These are phyloP conservation scores for Speleostelium caveatum DNA, from an alignment of 78 protist genomes.

Conservation along the genomic window DNA sequence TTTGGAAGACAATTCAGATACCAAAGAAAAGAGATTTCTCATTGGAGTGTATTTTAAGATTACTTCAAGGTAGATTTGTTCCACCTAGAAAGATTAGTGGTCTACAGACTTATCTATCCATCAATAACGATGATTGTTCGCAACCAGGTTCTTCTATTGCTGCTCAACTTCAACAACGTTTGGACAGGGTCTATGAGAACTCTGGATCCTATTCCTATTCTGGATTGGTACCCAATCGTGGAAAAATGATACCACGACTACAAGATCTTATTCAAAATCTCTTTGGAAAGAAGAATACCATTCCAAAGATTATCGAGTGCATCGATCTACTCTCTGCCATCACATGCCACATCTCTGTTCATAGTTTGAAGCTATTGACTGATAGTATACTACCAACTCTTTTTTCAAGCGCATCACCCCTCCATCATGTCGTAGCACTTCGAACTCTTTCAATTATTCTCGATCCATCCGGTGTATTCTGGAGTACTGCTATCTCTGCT, in stretches of 20 bases:
- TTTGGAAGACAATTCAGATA: constrained; percentile 31
- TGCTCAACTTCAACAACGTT: constrained; percentile 54
- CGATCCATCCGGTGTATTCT: constrained; percentile 65
- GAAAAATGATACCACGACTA: constrained; percentile 56
- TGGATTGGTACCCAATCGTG: constrained; percentile 49
- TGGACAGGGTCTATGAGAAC: constrained; percentile 73
- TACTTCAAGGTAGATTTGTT: constrained; percentile 66
- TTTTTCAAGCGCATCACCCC: constrained; percentile 1
- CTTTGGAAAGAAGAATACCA: constrained; percentile 57
- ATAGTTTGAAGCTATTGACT: constrained; percentile 54
- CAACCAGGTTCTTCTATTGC: constrained; percentile 12
- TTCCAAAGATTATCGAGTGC: constrained; percentile 44
- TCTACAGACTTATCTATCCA: constrained; percentile 36
- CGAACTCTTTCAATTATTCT: constrained; percentile 50
- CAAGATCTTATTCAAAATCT: constrained; percentile 51
- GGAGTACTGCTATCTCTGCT: constrained; percentile 43
- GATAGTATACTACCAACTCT: constrained; percentile 46
- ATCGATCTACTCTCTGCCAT: constrained; percentile 56
- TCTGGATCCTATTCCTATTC: constrained; percentile 41
- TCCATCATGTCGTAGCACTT: constrained; percentile 51
- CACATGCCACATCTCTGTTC: constrained; percentile 52
- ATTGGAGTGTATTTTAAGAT: constrained; percentile 51
- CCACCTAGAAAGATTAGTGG: constrained; percentile 70
- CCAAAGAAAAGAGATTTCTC: constrained; percentile 71
- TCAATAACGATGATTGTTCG: neutral